A percentile compares a stretch with the other conserved stretches of the same genome.
These are phyloP conservation scores for Favolaschia claudopus DNA, from an alignment of 768 basidiomycete genomes.

Conservation along the genomic window DNA sequence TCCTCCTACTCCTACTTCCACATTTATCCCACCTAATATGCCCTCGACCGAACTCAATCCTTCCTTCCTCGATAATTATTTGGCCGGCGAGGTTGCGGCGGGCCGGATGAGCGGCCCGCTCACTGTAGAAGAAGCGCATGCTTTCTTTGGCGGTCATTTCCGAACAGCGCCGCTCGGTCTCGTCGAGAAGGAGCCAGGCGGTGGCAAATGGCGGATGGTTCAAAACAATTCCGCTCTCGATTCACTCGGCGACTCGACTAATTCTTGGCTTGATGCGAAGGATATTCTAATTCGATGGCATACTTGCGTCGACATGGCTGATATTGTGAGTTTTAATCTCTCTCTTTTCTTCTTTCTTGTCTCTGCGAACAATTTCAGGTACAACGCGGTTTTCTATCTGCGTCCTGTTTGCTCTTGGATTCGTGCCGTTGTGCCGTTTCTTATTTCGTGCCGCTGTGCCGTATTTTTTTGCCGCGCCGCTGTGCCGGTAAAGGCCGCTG, in stretches of 20 bases:
- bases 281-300: conserved; percentile 9
- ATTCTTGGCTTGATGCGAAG: conserved; percentile 15
- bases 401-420: too few species aligned
- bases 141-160: conserved; percentile 11
- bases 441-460: too few species aligned
- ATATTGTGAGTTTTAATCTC: conserved; percentile 8
- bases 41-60: conserved; percentile 4
- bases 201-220: conserved; percentile 12
- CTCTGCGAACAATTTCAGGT: too few species aligned
- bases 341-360: background rate
- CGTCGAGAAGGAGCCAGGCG: conserved; percentile 10
- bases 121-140: background rate
- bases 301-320: conserved; percentile 2
- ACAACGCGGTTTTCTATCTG: too few species aligned
- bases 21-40: conserved; percentile 19
- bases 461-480: too few species aligned
- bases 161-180: conserved; percentile 12
- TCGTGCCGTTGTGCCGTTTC: too few species aligned
- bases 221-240: conserved; percentile 12
- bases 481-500: too few species aligned
- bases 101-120: conserved; percentile 5
- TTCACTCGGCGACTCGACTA: background rate
- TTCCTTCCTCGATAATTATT: conserved; percentile 9
- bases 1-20: conserved; percentile 2
- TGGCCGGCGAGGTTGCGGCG: background rate